A percentile compares a stretch with the other conserved stretches of the same genome.
phyloP scores from a whole-genome alignment of 2,329 filamentous ascomycete species.

The Fusarium protoensiforme region DNA sequence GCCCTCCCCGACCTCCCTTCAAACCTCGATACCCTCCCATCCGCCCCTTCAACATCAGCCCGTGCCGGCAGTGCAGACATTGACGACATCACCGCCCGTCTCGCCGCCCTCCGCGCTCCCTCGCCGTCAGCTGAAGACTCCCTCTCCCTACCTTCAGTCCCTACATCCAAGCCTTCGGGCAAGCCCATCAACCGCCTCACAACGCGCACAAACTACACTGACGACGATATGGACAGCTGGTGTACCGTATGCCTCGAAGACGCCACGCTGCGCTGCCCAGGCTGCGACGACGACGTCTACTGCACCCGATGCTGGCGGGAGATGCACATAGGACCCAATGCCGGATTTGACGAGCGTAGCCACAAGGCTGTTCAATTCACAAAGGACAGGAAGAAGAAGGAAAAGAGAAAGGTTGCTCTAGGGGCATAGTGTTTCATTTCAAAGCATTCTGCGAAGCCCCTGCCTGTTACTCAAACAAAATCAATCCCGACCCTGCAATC shows the following conservation, averaged over 20 bases:
- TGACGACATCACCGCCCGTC: slow-evolving; percentile 61
- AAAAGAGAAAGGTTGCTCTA: slow-evolving; percentile 50
- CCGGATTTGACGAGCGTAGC: slow-evolving; percentile 75
- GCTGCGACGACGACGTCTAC: slow-evolving; percentile 79
- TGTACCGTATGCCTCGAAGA: slow-evolving; percentile 87
- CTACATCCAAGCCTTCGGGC: slow-evolving; percentile 60
- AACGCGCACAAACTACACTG: slow-evolving; percentile 62
- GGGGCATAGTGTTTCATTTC: slow-evolving; percentile 46
- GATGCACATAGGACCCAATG: slow-evolving; percentile 77
- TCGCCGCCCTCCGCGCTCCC: slow-evolving; percentile 61
- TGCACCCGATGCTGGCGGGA: slow-evolving; percentile 84
- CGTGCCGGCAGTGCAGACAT: slow-evolving; percentile 43
- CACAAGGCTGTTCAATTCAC: slow-evolving; percentile 75
- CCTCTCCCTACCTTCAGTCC: slow-evolving; percentile 60
- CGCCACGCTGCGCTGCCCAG: slow-evolving; percentile 76
- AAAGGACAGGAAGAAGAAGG: slow-evolving; percentile 47
- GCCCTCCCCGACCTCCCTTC: slow-evolving; percentile 61
- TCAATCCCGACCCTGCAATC: background rate
- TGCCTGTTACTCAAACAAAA: slow-evolving; percentile 4
- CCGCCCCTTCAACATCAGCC: slow-evolving; percentile 23
- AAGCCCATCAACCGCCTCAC: slow-evolving; percentile 52
- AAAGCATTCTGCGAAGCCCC: slow-evolving; percentile 13
- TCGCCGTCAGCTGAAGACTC: slow-evolving; percentile 39
- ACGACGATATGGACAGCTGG: slow-evolving; percentile 81
- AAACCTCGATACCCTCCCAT: slow-evolving; percentile 51